A percentile compares a stretch with the other conserved stretches of the same genome.
Evolutionary conservation across 2,329 filamentous ascomycete genomes (phyloP).

Genomic region (Paraphoma chrysanthemicola): DNA sequence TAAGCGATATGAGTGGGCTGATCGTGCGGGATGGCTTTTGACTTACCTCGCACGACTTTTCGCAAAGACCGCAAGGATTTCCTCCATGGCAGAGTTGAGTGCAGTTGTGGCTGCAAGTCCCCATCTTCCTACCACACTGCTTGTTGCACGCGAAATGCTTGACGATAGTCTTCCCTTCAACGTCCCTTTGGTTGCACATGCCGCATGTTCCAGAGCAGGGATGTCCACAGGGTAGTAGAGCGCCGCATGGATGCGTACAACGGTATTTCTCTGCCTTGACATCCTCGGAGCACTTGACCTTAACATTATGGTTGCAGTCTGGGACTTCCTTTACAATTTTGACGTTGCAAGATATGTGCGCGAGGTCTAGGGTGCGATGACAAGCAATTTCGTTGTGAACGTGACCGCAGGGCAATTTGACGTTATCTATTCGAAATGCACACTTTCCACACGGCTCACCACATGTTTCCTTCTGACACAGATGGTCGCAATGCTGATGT

Average conservation of each 20-base stretch:
- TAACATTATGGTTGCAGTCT: slow-evolving; percentile 62
- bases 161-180: slow-evolving; percentile 12
- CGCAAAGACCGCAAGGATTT: slow-evolving; percentile 32
- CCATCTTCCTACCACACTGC: slow-evolving; percentile 32
- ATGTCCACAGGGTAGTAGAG: slow-evolving; percentile 64
- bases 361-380: slow-evolving; percentile 8
- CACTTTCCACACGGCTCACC: slow-evolving; percentile 38
- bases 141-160: slow-evolving; percentile 28
- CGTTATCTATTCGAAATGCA: slow-evolving; percentile 19
- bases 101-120: slow-evolving; percentile 41
- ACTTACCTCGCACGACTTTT: slow-evolving; percentile 28
- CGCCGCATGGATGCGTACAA: slow-evolving; percentile 60
- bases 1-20: not conserved
- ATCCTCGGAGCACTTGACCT: slow-evolving; percentile 59
- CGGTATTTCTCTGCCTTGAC: slow-evolving; percentile 50
- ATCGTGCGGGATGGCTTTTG: not conserved
- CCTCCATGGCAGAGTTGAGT: slow-evolving; percentile 31
- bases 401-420: slow-evolving; percentile 40
- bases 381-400: not conserved
- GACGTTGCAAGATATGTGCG: slow-evolving; percentile 57
- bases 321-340: slow-evolving; percentile 58
- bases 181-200: slow-evolving; percentile 54
- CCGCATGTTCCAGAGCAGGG: slow-evolving; percentile 58
- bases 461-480: slow-evolving; percentile 36
- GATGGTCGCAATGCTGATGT: slow-evolving; percentile 32